Evolutionary conservation across 352 stramenopile genomes (phyloP), one percentile per base, ranked within the genome.

Genomic region (Globisporangium yorkense): DNA sequence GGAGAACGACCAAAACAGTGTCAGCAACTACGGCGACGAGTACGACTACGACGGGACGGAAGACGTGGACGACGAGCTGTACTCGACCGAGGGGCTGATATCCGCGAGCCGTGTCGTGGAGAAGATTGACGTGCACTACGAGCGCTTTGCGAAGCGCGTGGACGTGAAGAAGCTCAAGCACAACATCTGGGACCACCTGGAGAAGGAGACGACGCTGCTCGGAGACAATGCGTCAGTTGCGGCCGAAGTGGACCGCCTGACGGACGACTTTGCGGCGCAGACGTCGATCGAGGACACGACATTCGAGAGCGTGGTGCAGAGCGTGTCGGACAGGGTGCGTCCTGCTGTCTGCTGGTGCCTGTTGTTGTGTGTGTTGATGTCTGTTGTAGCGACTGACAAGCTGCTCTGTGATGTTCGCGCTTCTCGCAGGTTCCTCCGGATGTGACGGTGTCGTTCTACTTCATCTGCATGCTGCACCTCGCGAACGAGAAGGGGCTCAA

Each of bases 391-490:
- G 31, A 35, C 33, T 39, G 33, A 39, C 33, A 9, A 39, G 33
- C 33, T 7, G 31, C 31, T 7, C 31, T 69, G 9, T 59, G 52
- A 46, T 51, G 51, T 44, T 54, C 0, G 50, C 48, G n/a, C n/a
- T 56, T 18, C 37, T 18, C 37, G 12, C 44, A 91, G 80, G 85
- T 93, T 21, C 95, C 98, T 37, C 73, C 85, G 45, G 97, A 98
- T 60, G 96, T 98, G 8, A 98, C 96, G 4, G 77, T 99, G 16
- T 96, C 96, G 10, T 99, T 98, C 75, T 99, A 99, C 76, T 99
- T 99, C 62, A 99, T 99, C 58, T 99, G 94, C 63, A 87, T 99
- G 61, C 75, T 99, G n/a, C 97, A 99, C 74, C 79, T 99, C 20
- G 96, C 96, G 16, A 99, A 99, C 67, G 97, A 99, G 71, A 99